Evolutionary conservation across 306 rosid genomes (phyloP), one percentile per base, ranked within the genome.

Genomic region (Rosa rugosa): DNA sequence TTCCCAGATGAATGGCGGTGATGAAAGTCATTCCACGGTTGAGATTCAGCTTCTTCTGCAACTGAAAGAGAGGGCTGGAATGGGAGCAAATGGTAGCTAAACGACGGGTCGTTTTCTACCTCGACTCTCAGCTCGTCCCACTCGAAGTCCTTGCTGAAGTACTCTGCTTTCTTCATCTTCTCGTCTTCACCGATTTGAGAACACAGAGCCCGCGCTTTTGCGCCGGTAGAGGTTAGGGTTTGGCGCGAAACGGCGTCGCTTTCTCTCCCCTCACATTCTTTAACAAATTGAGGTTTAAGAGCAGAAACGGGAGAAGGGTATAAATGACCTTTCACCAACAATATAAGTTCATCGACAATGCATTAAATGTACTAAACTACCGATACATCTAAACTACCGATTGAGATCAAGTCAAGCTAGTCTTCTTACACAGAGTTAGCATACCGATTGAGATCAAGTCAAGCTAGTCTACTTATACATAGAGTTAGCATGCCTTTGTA

Each of bases 1-100:
- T 84, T 95, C 0, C 97, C 99, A 22, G 99, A 82, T 75, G 92
- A 82, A 72, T 95, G 99, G 31, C 98, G 97, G 62, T n/a, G 76
- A 84, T 92, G 97, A 82, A 95, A 95, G 50, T 80, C 86, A 62
- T 80, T 87, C 98, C 98, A 95, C 1, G 99, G 96, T 47, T 77
- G 73, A 1, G 88, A 90, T 73, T 92, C 95, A 2, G 87, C 23
- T 42, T 62, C 59, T 22, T 62, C 77, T 18, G 65, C 0, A 46
- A 78, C 12, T 27, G 85, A 27, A 6, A 73, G 65, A 17, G 83
- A 70, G 8, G 86, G 71, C 18, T 84, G 60, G 38, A 85, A 83
- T 7, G 91, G 89, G 27, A 83, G 87, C n/a, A 88, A 81, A 80
- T 93, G 99, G 84, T 85, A 81, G 71, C 80, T 45, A 49, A 86